Evolutionary conservation across 2,329 filamentous ascomycete genomes (phyloP), one percentile per base, ranked within the genome.

Genomic region (Trichophyton verrucosum): DNA sequence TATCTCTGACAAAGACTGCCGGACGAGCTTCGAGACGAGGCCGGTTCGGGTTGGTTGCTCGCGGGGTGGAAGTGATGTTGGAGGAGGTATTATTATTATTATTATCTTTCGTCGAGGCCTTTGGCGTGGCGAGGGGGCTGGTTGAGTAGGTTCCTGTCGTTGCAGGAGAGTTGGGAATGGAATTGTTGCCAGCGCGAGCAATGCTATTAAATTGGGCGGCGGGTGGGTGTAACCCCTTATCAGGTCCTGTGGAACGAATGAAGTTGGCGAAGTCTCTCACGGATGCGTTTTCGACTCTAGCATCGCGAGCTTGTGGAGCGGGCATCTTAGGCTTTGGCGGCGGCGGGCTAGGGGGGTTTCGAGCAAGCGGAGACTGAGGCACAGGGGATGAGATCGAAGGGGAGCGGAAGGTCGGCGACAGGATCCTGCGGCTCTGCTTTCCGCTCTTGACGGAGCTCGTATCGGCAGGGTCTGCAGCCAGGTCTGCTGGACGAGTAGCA

Each of bases 181-280:
- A 27, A 22, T 27, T 47, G n/a, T 58, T 22, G 38, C 8, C 42
- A 44, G 15, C 40, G n/a, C 58, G 58, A 36, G 17, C 15, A 24
- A 17, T 53, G 30, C 11, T 42, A 60, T 30, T 51, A 27, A 38
- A n/a, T 24, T 40, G 55, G 7, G 55, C 33, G 7, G 33, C 20
- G 3, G 57, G 38, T 20, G 38, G 24, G 40, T 30, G 38, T 46
- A 44, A 38, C 33, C 38, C 42, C 9, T 60, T 13, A n/a, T 57
- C 61, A 11, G 92, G 88, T 1, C 89, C 90, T 33, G 90, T 95
- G 0, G 87, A 88, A 62, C 89, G 86, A 68, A 95, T 89, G 71
- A 96, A 96, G 62, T 95, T 87, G 22, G 90, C 88, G 75, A 96
- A 89, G 68, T 96, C 91, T 53, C 85, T 80, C 7, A 87, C 83